A percentile compares a stretch with the other conserved stretches of the same genome.
These are phyloP conservation scores for Ustilago cynodontis DNA, from an alignment of 1,284 basidiomycete species.

Conservation along the genomic window DNA sequence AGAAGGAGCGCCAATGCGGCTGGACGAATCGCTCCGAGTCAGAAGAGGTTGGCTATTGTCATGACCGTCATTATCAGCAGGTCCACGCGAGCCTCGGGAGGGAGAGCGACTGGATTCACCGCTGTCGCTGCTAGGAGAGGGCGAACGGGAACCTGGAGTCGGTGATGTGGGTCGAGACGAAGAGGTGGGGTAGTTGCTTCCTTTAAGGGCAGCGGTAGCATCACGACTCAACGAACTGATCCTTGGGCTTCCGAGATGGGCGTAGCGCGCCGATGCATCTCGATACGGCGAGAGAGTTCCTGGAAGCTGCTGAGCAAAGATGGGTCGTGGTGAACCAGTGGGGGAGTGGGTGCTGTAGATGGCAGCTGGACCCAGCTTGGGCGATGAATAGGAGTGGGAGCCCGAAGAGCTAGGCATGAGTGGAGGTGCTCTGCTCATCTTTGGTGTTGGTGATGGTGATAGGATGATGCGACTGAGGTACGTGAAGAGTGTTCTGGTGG, in stretches of 20 bases:
- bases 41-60: conserved; percentile 14
- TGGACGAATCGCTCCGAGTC: conserved; percentile 25
- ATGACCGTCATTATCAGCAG: conserved; percentile 1
- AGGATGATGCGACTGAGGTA: neutral
- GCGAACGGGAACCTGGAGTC: conserved; percentile 43
- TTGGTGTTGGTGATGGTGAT: neutral
- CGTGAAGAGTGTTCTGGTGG: neutral
- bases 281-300: conserved; percentile 63
- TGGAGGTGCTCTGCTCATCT: conserved; percentile 58
- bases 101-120: conserved; percentile 21
- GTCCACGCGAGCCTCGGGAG: conserved; percentile 11
- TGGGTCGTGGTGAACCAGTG: conserved; percentile 57
- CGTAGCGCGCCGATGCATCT: conserved; percentile 61
- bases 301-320: conserved; percentile 57
- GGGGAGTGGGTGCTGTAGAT: conserved; percentile 54
- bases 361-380: conserved; percentile 47
- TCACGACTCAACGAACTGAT: conserved; percentile 65
- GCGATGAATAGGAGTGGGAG: conserved; percentile 42
- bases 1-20: conserved; percentile 10
- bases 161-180: conserved; percentile 60
- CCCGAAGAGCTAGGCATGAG: conserved; percentile 38
- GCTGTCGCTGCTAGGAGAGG: conserved; percentile 49
- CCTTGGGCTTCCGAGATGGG: conserved; percentile 59
- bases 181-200: conserved; percentile 59
- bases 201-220: conserved; percentile 54